phyloP scores from a whole-genome alignment of 2,329 filamentous ascomycete species.

The Rugonectria rugulosa region DNA sequence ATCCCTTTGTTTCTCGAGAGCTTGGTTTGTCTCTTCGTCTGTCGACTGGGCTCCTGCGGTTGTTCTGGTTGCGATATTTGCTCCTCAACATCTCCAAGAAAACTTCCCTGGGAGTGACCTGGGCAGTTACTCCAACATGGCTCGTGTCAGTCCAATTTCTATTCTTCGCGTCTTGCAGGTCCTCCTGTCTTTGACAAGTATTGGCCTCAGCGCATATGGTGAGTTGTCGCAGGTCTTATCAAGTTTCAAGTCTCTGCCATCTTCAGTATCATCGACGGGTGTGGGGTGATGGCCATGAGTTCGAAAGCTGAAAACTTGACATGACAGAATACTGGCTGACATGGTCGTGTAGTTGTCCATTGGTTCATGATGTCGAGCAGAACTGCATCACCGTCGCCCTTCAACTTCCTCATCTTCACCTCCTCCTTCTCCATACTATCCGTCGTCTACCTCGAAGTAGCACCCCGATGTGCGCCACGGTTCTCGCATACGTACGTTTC shows the following conservation, averaged over 20 bases:
- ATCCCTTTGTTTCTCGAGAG: background rate
- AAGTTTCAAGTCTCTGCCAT: background rate
- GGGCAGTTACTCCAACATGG: constrained; percentile 22
- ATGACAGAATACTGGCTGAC: background rate
- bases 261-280: background rate
- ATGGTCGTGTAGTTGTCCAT: constrained; percentile 57
- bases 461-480: constrained; percentile 54
- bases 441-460: constrained; percentile 60
- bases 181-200: constrained; percentile 32
- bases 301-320: background rate
- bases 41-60: background rate
- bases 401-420: constrained; percentile 66
- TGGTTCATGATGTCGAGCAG: constrained; percentile 66
- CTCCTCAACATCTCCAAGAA: constrained; percentile 1
- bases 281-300: background rate
- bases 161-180: constrained; percentile 36
- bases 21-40: background rate
- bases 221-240: constrained; percentile 9
- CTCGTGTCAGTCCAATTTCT: constrained; percentile 20
- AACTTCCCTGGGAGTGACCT: background rate
- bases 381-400: constrained; percentile 60
- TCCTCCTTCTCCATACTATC: constrained; percentile 63
- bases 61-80: background rate
- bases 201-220: constrained; percentile 37
- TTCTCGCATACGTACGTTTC: constrained; percentile 57